Base-by-base conservation (phyloP, 768 basidiomycete genomes). In the Lactarius tabidus region DNA sequence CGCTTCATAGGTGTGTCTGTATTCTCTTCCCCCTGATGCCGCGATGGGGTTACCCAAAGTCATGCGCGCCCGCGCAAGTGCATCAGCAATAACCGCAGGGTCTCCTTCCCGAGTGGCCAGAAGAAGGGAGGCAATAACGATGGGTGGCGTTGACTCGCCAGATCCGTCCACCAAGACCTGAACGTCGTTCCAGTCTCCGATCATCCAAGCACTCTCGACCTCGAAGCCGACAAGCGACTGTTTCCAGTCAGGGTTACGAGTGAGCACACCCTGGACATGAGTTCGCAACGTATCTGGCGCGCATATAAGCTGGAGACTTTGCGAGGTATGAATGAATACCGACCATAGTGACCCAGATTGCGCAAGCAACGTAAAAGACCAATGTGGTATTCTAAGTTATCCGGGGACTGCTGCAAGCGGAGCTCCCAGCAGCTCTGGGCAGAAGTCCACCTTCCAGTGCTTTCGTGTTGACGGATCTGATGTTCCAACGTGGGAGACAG, bases 371-470 rank as follows among this genome's bases (percentile, higher is more conserved):
- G 85, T 67, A 98, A 75, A 12, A 99, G 81, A 17, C 97, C 97
- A 18, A 95, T 76, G 74, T 99, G 96, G 66, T 88, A 90, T 28
- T 90, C 85, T 6, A 96, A 81, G 69, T 96, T 94, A 71, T 96
- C 87, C 0, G 96, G 95, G 26, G 87, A 86, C 64, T 92, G 87
- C 72, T 98, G 96, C 18, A 99, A 80, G 56, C 89, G 84, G 15
- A 98, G 88, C 75, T 99, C 97, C 97, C 97, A 99, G 71, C 97
- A 99, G 72, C 96, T 98, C 75, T 98, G 97, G 9, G 97, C 96
- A 10, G 95, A 90, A 2, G 97, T 98, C 97, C 97, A 99, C 51
- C 88, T 83, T 0, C 97, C 97, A 2, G 91, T 96, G 69, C 90
- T 95, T 75, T 99, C 97, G 71, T 99, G 97, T 72, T 98, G 91